Base-by-base conservation (phyloP, 805 yeast genomes). In the Myxozyma sirexii region DNA sequence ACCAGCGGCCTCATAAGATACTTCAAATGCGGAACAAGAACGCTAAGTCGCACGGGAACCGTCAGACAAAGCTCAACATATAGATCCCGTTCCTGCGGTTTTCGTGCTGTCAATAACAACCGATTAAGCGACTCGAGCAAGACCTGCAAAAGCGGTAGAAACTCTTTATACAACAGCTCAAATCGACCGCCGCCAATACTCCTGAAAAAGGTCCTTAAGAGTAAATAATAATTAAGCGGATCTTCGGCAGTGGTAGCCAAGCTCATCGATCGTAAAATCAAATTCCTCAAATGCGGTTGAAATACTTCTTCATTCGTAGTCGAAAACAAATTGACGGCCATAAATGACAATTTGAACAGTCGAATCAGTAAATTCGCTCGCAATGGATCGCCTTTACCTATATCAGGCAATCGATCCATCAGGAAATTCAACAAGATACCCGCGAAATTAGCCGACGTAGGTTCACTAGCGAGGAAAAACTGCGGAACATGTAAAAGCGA, bases 181-280 rank as follows among this genome's bases (percentile, higher is more conserved):
- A 94, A 93, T 59, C 98, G 79, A 5, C 99, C 99, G 52, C 99
- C 98, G 35, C 97, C 97, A 48, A 94, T 92, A 69, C 96, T 88
- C 73, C 98, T 80, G 78, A 94, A 94, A 51, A 94, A 76, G 0
- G 96, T 90, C 68, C 98, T 79, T 23, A 94, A 87, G 67, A 94
- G 78, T 68, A 91, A 88, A 64, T 93, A 92, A 71, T 91, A 94
- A 1, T 90, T 90, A 24, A 90, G 79, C 4, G 99, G 98, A 70
- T 93, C 97, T 65, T 88, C 87, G 0, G 97, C 89, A 6, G 85
- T 84, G 0, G 97, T 87, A 0, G 97, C 85, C 55, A 84, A 79
- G 59, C 85, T 84, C 71, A 94, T 77, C 0, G 96, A 88, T 58
- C 88, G 86, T 64, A 94, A 76, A 35, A 94, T 91, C 68, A 96